Base-by-base conservation (phyloP, 352 stramenopile genomes). In the Pythium biforme region DNA sequence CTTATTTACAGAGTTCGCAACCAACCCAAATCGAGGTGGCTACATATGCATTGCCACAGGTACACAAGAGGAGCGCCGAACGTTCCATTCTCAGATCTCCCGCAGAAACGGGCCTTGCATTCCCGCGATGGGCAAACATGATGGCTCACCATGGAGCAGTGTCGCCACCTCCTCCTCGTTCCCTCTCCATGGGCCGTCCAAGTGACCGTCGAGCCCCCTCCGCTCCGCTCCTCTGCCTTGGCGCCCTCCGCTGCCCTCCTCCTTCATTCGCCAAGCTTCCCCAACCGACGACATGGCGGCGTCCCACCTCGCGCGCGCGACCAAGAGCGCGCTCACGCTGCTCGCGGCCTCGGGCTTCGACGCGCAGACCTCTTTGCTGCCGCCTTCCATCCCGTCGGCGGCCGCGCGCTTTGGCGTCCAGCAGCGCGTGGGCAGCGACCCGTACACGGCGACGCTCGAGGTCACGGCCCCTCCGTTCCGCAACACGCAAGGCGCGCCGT, bases 401-500 rank as follows among this genome's bases (percentile, higher is more conserved):
- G 26, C 37, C 8, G 15, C 20, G 27, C 11, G 11, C 20, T 3
- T 10, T 15, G 20, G 6, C 29, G 4, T 37, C 39, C 25, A 39
- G 37, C 19, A 48, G 51, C 20, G 31, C 40, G 29, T 53, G 3
- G 39, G 48, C 48, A 55, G 55, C 0, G 53, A 64, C 20, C 53
- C 61, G 47, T 66, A 59, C 51, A 73, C 75, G 48, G 49, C 57
- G 3, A 69, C 73, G 25, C 40, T 90, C 48, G 78, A 90, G 20
- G 56, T 88, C 26, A 59, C 60, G 0, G 48, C 73, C 4, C 73
- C 75, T 3, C 59, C 64, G 15, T 84, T 85, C 65, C 23, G 60
- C 26, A 87, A 88, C 46, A 74, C 77, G 5, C 39, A 66, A 1
- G 75, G 65, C 17, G 64, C 29, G 2, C 69, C 81, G 20, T 90